Percentiles rank a stretch among this genome's conserved stretches.
phyloP scores from a whole-genome alignment of 805 yeast species.

The Candida vaughaniae region DNA sequence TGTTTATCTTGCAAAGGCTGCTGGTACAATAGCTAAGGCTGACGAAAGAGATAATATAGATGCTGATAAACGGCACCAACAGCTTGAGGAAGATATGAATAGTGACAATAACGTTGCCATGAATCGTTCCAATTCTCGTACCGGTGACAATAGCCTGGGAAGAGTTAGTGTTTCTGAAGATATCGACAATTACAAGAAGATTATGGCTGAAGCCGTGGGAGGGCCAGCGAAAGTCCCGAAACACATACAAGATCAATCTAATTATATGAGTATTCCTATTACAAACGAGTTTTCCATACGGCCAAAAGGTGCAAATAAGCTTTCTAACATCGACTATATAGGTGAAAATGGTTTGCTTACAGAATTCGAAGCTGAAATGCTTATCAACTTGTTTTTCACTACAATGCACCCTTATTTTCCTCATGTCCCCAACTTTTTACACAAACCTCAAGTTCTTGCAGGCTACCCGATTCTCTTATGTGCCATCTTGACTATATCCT shows the following conservation, averaged over 20 bases:
- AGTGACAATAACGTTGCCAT: not conserved
- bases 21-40: conserved; percentile 70
- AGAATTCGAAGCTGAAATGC: conserved; percentile 56
- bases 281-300: conserved; percentile 34
- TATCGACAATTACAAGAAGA: conserved; percentile 6
- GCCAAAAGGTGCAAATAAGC: conserved; percentile 45
- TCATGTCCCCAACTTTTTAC: conserved; percentile 73
- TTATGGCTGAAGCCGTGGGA: conserved; percentile 1
- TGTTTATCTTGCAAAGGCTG: conserved; percentile 73
- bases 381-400: conserved; percentile 63
- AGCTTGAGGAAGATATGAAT: conserved; percentile 33
- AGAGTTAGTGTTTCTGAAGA: not conserved
- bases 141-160: not conserved
- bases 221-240: conserved; percentile 10
- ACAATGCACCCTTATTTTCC: conserved; percentile 92
- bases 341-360: conserved; percentile 53
- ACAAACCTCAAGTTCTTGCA: conserved; percentile 61
- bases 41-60: conserved; percentile 62
- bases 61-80: conserved; percentile 49
- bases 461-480: conserved; percentile 80
- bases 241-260: conserved; percentile 16
- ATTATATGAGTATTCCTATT: conserved; percentile 15
- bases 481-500: conserved; percentile 75
- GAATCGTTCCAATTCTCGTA: not conserved
- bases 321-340: conserved; percentile 65